phyloP scores from a whole-genome alignment of 805 yeast species.

The Schizosaccharomyces pombe region ASM294v3 CU329670.1:344001-344500 shows the following conservation, averaged over 20 bases:
- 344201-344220: slow-evolving; percentile 93
- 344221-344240: slow-evolving; percentile 83
- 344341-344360: slow-evolving; percentile 92
- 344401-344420: slow-evolving; percentile 92
- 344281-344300: slow-evolving; percentile 86
- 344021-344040: slow-evolving; percentile 2
- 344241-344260: slow-evolving; percentile 63
- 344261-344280: slow-evolving; percentile 85
- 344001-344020: not conserved
- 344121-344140: not conserved
- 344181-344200: slow-evolving; percentile 84
- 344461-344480: not conserved
- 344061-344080: slow-evolving; percentile 74
- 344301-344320: slow-evolving; percentile 88
- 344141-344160: slow-evolving; percentile 78
- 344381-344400: slow-evolving; percentile 88
- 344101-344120: not conserved
- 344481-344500: not conserved
- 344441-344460: slow-evolving; percentile 59
- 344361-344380: slow-evolving; percentile 65
- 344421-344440: slow-evolving; percentile 93
- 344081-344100: slow-evolving; percentile 10
- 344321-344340: slow-evolving; percentile 97
- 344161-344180: slow-evolving; percentile 85
- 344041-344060: slow-evolving; percentile 25